These are phyloP conservation scores for Protomyces inouyei DNA, from an alignment of 1,139 yeast species.

Conservation along the genomic window DNA sequence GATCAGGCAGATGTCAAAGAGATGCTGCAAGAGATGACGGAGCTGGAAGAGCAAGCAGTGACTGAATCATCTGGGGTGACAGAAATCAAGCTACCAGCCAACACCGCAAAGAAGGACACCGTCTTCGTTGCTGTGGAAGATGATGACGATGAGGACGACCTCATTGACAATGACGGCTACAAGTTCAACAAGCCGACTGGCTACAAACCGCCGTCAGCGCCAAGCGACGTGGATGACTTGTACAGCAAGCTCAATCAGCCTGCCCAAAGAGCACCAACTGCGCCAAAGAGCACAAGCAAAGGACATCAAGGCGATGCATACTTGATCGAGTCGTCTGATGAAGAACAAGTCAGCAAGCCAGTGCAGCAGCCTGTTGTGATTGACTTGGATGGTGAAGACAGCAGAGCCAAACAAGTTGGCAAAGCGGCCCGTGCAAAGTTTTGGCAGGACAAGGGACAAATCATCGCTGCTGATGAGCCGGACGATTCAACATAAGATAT, in stretches of 20 bases:
- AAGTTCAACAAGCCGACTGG: conserved; percentile 13
- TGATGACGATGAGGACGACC: conserved; percentile 2
- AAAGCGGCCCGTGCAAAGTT: conserved; percentile 11
- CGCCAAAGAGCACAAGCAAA: background rate
- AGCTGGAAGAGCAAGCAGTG: background rate
- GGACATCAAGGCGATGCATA: background rate
- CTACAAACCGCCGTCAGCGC: conserved; percentile 12
- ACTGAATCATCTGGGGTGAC: background rate
- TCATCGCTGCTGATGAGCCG: background rate
- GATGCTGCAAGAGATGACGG: conserved; percentile 10
- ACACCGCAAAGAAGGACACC: background rate
- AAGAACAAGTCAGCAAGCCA: conserved; percentile 1
- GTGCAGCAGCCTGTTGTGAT: background rate
- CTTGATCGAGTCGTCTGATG: conserved; percentile 23
- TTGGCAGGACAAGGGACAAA: conserved; percentile 23
- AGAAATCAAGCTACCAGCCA: background rate
- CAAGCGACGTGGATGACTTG: conserved; percentile 20
- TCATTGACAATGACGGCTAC: conserved; percentile 15
- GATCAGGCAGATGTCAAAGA: conserved; percentile 8
- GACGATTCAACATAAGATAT: too few relatives aligned
- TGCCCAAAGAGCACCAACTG: background rate
- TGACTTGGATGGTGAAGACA: conserved; percentile 17
- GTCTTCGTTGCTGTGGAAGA: conserved; percentile 6
- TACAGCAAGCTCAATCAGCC: conserved; percentile 18
- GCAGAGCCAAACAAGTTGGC: conserved; percentile 13